These are phyloP conservation scores for Coniella lustricola DNA, from an alignment of 2,329 filamentous ascomycete genomes.

Conservation along the genomic window DNA sequence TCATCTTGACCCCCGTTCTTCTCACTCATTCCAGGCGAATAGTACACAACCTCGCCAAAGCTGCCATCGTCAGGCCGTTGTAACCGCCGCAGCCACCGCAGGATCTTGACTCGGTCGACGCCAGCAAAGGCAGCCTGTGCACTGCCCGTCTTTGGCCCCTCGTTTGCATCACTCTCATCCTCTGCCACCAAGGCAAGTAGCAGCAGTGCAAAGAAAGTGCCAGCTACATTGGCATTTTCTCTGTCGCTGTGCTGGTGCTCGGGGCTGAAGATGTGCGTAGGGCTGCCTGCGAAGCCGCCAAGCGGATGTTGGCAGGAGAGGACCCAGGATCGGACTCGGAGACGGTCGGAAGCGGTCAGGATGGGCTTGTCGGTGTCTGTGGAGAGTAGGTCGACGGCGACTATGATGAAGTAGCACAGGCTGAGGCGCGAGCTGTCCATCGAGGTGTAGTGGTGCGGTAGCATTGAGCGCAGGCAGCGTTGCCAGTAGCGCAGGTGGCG, in stretches of 20 bases:
- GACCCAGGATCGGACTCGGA: slow-evolving; percentile 62
- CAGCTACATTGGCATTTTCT: slow-evolving; percentile 65
- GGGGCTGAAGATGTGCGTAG: slow-evolving; percentile 51
- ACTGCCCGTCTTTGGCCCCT: neutral
- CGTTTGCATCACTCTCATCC: slow-evolving; percentile 30
- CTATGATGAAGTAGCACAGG: slow-evolving; percentile 82
- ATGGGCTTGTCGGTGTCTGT: slow-evolving; percentile 25
- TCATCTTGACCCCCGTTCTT: neutral
- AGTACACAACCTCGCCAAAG: slow-evolving; percentile 75
- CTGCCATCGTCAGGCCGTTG: slow-evolving; percentile 74
- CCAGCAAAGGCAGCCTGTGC: slow-evolving; percentile 45
- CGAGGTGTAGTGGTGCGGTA: slow-evolving; percentile 77
- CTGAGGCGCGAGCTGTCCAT: slow-evolving; percentile 89
- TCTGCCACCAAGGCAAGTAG: slow-evolving; percentile 52
- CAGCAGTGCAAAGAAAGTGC: slow-evolving; percentile 82
- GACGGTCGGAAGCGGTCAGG: slow-evolving; percentile 37
- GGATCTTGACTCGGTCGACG: slow-evolving; percentile 59
- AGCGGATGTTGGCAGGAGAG: slow-evolving; percentile 76
- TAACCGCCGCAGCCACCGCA: slow-evolving; percentile 67
- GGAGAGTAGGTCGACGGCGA: slow-evolving; percentile 74
- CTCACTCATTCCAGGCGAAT: slow-evolving; percentile 23
- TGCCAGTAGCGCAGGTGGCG: slow-evolving; percentile 88
- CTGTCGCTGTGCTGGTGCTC: slow-evolving; percentile 19
- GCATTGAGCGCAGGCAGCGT: slow-evolving; percentile 72
- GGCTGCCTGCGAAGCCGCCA: slow-evolving; percentile 85